Evolutionary conservation across 2,329 filamentous ascomycete species (phyloP).

Genomic region (Xylariales sp.): DNA sequence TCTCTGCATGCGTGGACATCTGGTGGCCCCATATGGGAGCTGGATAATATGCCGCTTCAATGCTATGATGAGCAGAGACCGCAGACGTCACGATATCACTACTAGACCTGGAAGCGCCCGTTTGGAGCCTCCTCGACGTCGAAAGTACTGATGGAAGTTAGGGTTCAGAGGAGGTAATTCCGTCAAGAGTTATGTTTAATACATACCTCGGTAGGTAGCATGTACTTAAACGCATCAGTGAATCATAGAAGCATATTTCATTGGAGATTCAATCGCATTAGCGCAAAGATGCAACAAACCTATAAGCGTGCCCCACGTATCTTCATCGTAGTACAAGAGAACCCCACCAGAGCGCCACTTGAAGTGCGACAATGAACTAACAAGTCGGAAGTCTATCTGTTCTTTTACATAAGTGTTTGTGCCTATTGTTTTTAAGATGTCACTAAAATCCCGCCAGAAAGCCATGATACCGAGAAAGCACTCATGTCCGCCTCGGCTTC

Average conservation of each 20-base stretch:
- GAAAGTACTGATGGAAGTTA: not conserved
- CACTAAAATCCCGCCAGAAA: not conserved
- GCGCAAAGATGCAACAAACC: no score
- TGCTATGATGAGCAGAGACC: not conserved
- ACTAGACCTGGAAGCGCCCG: conserved; percentile 20
- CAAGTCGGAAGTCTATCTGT: not conserved
- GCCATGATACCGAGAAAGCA: conserved; percentile 39
- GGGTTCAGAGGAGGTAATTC: no score
- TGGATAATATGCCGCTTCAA: conserved; percentile 11
- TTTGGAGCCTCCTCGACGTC: conserved; percentile 13
- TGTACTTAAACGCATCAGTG: no score
- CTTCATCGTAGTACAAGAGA: no score
- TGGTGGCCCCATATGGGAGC: not conserved
- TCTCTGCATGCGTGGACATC: no score
- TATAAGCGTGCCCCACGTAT: no score
- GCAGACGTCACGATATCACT: not conserved
- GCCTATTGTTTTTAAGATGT: not conserved
- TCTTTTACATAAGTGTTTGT: not conserved
- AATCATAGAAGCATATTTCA: no score
- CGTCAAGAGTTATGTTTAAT: no score
- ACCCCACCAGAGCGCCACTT: not conserved
- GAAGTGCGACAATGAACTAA: conserved; percentile 5
- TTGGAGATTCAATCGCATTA: no score
- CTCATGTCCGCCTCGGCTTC: conserved; percentile 45
- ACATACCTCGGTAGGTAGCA: no score